These are phyloP conservation scores for Fremontodendron californicum DNA, from an alignment of 345 rosid species.

Conservation along the genomic window DNA sequence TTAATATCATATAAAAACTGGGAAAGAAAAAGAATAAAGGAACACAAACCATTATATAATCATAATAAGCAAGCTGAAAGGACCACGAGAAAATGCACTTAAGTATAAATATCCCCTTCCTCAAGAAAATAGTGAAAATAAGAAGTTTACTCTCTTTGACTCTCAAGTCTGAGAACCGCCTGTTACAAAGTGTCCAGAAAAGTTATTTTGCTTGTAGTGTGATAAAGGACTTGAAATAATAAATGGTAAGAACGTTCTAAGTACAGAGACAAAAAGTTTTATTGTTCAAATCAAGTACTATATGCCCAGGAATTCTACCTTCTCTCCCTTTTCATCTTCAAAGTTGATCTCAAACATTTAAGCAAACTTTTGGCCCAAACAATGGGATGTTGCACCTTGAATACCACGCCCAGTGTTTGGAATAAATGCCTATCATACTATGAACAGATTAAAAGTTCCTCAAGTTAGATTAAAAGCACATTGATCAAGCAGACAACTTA, in stretches of 20 bases:
- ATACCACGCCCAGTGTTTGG: conserved; percentile 97
- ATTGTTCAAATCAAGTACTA: conserved; percentile 84
- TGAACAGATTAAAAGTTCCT: conserved; percentile 2
- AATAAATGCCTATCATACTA: conserved; percentile 73
- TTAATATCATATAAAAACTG: not conserved
- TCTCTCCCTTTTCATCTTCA: conserved; percentile 93
- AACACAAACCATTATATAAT: not conserved
- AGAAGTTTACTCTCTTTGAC: not conserved
- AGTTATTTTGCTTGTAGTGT: too few species aligned
- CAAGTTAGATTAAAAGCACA: not conserved
- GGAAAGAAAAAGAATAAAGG: not conserved
- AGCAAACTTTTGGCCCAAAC: conserved; percentile 94
- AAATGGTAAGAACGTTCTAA: not conserved
- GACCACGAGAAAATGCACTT: not conserved
- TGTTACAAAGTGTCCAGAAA: too few species aligned
- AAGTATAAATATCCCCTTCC: not conserved
- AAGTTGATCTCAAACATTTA: conserved; percentile 91
- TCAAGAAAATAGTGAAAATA: not conserved
- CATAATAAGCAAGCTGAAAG: conserved; percentile 1
- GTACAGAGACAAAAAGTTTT: conserved; percentile 17
- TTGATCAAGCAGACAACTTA: not conserved
- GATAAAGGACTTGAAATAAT: not conserved
- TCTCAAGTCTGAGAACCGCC: too few species aligned
- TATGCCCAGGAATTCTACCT: conserved; percentile 99
- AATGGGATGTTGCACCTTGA: conserved; percentile 99